phyloP scores from a whole-genome alignment of 108 stramenopile species.

The Chaetoceros tenuissimus region DNA sequence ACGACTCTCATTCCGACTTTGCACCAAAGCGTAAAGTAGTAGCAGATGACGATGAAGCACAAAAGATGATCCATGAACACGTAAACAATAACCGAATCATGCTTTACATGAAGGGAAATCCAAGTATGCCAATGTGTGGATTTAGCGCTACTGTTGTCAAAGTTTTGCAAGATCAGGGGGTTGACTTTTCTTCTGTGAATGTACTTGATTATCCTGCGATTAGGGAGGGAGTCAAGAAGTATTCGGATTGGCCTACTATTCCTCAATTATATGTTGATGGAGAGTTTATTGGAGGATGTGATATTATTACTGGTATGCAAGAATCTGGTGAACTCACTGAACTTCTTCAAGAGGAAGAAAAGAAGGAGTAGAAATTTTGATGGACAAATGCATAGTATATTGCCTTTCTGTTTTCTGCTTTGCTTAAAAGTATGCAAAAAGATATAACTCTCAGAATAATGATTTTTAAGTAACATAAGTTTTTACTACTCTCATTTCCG shows the following conservation, averaged over 20 bases:
- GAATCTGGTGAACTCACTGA: slow-evolving; percentile 86
- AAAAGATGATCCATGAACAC: slow-evolving; percentile 62
- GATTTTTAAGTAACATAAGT: too few relatives aligned
- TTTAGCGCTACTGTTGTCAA: slow-evolving; percentile 88
- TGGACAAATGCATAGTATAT: too few relatives aligned
- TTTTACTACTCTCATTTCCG: too few relatives aligned
- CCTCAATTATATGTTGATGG: slow-evolving; percentile 95
- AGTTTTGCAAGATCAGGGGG: slow-evolving; percentile 79
- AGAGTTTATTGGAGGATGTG: slow-evolving; percentile 96
- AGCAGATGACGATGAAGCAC: slow-evolving; percentile 32
- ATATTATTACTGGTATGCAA: slow-evolving; percentile 88
- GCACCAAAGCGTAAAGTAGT: slow-evolving; percentile 66
- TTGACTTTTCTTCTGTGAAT: slow-evolving; percentile 94
- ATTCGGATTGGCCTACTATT: slow-evolving; percentile 83
- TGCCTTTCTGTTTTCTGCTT: too few relatives aligned
- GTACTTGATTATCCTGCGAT: slow-evolving; percentile 94
- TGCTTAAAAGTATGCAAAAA: too few relatives aligned
- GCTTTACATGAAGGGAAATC: slow-evolving; percentile 99
- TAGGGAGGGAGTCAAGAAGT: slow-evolving; percentile 94
- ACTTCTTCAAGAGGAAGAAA: slow-evolving; percentile 45
- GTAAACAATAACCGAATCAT: slow-evolving; percentile 77
- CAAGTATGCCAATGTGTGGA: slow-evolving; percentile 92
- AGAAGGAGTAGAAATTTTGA: neutral
- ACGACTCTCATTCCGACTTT: slow-evolving; percentile 73
- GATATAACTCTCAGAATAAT: too few relatives aligned